phyloP scores from a whole-genome alignment of 495 filamentous ascomycete genomes.

The Jackrogersella multiformis region DNA sequence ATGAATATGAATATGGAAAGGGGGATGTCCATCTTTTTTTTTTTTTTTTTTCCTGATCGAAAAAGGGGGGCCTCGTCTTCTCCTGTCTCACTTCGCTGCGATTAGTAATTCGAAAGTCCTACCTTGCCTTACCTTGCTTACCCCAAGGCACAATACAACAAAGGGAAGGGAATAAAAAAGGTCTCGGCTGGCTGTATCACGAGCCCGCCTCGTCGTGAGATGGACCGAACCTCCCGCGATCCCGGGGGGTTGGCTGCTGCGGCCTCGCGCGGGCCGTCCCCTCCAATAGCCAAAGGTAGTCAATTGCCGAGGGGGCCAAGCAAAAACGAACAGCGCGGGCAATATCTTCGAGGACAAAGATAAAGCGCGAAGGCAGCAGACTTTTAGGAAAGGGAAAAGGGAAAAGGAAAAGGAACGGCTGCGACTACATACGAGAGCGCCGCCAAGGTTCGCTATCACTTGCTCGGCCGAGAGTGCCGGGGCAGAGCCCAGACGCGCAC shows the following conservation, averaged over 20 bases:
- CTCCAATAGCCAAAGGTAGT: constrained; percentile 29
- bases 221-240: background rate
- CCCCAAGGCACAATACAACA: constrained; percentile 5
- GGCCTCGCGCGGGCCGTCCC: constrained; percentile 22
- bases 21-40: constrained; percentile 1
- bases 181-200: no score
- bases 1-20: background rate
- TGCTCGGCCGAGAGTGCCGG: constrained; percentile 21
- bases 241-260: background rate
- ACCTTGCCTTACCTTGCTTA: background rate
- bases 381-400: no score
- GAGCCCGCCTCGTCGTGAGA: background rate
- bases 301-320: constrained; percentile 38
- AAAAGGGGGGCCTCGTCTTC: background rate
- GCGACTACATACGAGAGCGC: background rate
- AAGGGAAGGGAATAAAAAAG: no score
- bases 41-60: background rate
- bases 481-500: no score
- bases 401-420: no score
- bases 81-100: background rate
- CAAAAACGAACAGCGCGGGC: background rate
- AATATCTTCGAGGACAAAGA: constrained; percentile 29
- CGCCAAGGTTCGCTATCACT: no score
- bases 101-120: background rate
- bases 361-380: no score